Evolutionary conservation across 345 rosid species (phyloP).

Genomic region (Aquilaria yunnanensis): DNA sequence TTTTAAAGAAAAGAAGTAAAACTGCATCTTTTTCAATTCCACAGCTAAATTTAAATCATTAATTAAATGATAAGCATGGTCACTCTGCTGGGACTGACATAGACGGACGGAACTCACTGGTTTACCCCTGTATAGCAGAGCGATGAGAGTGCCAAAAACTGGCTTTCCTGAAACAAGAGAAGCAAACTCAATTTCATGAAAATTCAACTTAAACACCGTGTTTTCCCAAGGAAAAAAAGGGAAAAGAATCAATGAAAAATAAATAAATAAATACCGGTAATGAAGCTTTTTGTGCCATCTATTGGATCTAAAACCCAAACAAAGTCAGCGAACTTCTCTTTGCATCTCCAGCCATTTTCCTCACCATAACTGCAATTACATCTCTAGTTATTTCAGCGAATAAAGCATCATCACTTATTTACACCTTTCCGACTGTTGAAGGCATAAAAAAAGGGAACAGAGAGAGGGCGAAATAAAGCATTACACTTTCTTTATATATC

Average conservation of each 20-base stretch:
- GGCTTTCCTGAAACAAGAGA: conserved; percentile 69
- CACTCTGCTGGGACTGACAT: not conserved
- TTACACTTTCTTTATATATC: not conserved
- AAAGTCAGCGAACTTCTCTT: conserved; percentile 68
- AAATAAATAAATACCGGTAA: conserved; percentile 45
- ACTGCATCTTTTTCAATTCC: not conserved
- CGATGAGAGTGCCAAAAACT: conserved; percentile 82
- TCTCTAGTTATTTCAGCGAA: conserved; percentile 10
- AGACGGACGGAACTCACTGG: conserved; percentile 49
- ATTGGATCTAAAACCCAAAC: conserved; percentile 99
- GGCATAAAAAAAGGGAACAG: not conserved
- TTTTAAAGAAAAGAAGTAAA: not conserved
- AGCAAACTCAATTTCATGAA: conserved; percentile 6
- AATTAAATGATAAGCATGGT: not conserved
- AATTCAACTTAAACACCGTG: conserved; percentile 6
- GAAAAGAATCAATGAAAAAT: not conserved
- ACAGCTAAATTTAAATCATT: conserved; percentile 5
- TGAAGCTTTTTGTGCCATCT: conserved; percentile 95
- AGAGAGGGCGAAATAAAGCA: not conserved
- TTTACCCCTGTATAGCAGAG: conserved; percentile 67
- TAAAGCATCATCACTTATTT: conserved; percentile 1
- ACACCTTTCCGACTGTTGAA: no score
- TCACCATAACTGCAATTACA: conserved; percentile 73
- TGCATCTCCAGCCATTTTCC: conserved; percentile 96
- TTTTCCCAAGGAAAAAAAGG: not conserved